Percentiles rank a stretch among this genome's conserved stretches.
Conservation (phyloP, 257 asterid species). For the Solanum clarkiae region DNA sequence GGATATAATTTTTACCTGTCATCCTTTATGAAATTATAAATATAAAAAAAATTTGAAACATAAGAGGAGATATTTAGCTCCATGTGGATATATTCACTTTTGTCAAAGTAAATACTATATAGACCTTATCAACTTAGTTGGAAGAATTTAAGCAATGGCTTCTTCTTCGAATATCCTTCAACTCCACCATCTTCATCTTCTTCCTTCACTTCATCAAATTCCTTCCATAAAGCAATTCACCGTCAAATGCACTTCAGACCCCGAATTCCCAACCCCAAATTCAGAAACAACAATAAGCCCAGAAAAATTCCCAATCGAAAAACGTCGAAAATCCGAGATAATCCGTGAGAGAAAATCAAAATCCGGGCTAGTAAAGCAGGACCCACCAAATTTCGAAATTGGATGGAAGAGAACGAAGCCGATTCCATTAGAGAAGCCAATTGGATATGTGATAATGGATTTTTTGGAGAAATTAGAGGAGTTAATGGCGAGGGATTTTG, state of each 20-base stretch:
- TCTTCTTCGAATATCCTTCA: conserved; percentile 15
- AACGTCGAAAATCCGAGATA: conserved; percentile 50
- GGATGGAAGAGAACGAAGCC: conserved; percentile 87
- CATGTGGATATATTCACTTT: not conserved
- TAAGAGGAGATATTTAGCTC: not conserved
- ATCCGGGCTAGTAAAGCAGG: conserved; percentile 40
- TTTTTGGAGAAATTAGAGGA: conserved; percentile 60
- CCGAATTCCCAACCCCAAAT: conserved; percentile 33
- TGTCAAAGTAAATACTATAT: not conserved
- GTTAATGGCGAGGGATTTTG: conserved; percentile 59
- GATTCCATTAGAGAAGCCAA: conserved; percentile 56
- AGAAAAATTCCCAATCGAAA: conserved; percentile 65
- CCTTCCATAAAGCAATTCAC: conserved; percentile 6
- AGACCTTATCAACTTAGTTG: not conserved
- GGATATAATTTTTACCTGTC: too few relatives aligned
- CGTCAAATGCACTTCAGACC: conserved; percentile 21
- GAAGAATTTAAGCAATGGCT: conserved; percentile 24
- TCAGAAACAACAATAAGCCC: conserved; percentile 40
- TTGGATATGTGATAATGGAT: conserved; percentile 66
- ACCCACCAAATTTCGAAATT: conserved; percentile 72
- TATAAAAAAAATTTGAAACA: too few relatives aligned
- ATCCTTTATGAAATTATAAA: too few relatives aligned
- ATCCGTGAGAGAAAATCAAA: conserved; percentile 41
- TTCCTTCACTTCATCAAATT: conserved; percentile 6
- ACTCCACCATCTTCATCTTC: conserved; percentile 17